Base-by-base conservation (phyloP, 495 filamentous ascomycete species). In the Aspergillus biplanus region DNA sequence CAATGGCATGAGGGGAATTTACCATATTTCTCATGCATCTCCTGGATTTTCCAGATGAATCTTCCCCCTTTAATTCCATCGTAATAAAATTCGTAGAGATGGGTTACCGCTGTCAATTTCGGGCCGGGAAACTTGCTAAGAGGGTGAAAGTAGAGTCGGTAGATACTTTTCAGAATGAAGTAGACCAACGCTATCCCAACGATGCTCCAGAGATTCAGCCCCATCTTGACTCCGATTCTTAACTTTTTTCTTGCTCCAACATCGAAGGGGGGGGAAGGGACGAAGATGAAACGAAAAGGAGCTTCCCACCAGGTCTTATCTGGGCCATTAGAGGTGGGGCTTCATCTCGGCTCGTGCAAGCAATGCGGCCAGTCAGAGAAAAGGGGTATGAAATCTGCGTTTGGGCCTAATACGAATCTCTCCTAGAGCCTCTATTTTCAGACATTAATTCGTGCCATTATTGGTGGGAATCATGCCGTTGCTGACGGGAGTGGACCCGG, bases 71-170 rank as follows among this genome's bases (percentile, higher is more conserved):
- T 67, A 32, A 80, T 59, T 31, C 75, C 66, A 61, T 86, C 77
- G 58, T 72, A 84, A 61, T 82, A 84, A 37, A 73, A 76, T 62
- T 87, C 82, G 58, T 86, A 85, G 57, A 65, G 74, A 31, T 56
- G 42, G 0, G 79, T 85, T 0, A 77, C 37, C 0, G 84, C 86
- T 1, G 86, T 85, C 15, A 73, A 48, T 37, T 60, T 68, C 0
- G 74, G 75, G 8, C 75, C 74, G 0, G 82, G 84, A 37, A 87
- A 21, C 27, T 50, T 50, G 7, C 47, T 50, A 18, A 50, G 47
- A 1, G 47, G 47, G 16, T 50, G 47, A 18, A 50, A 50, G n/a
- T 50, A 50, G 16, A 50, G 47, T 18, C 47, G 16, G 47, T 50
- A 50, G 21, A 50, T 27, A 50, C 47, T 50, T 11, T 18, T n/a